A percentile compares a stretch with the other conserved stretches of the same genome.
These are phyloP conservation scores for Magnaporthiopsis rhizophila DNA, from an alignment of 2,329 filamentous ascomycete genomes.

Conservation along the genomic window DNA sequence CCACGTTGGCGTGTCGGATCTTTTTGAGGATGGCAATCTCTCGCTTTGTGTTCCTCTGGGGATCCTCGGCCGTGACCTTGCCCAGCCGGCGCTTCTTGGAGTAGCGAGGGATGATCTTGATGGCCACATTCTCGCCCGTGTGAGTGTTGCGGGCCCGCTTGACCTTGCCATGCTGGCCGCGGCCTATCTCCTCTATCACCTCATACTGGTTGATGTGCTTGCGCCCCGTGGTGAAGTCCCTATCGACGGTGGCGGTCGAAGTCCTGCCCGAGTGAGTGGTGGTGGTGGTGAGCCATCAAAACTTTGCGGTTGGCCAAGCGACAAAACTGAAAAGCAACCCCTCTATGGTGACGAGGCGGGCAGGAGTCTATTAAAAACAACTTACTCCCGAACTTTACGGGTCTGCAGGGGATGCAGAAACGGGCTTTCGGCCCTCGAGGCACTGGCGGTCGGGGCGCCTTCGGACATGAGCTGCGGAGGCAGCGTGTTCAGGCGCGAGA, in stretches of 20 bases:
- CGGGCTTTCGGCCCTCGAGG: constrained; percentile 42
- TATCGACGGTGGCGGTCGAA: constrained; percentile 83
- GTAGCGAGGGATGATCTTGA: constrained; percentile 96
- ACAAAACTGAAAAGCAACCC: not conserved
- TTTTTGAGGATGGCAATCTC: constrained; percentile 99
- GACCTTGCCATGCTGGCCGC: constrained; percentile 95
- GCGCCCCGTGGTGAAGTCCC: constrained; percentile 79
- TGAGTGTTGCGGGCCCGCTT: constrained; percentile 81
- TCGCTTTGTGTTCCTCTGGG: constrained; percentile 77
- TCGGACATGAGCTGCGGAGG: constrained; percentile 41
- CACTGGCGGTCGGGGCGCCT: constrained; percentile 34
- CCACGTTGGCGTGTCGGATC: constrained; percentile 93
- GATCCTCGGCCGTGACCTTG: constrained; percentile 58
- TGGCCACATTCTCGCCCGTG: constrained; percentile 75
- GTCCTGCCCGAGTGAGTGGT: constrained; percentile 44
- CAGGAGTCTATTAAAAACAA: constrained; percentile 14
- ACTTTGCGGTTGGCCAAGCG: not conserved
- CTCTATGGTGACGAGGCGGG: no score
- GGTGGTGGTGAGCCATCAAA: constrained; percentile 7
- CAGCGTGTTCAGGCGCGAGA: constrained; percentile 31
- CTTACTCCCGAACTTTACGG: constrained; percentile 70
- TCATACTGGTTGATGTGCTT: constrained; percentile 98
- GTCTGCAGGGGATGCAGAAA: constrained; percentile 64
- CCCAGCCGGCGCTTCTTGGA: constrained; percentile 91
- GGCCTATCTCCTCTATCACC: constrained; percentile 90